Evolutionary conservation across 169 alveolate genomes (phyloP).

Genomic region (Amoebophrya sp.): DNA sequence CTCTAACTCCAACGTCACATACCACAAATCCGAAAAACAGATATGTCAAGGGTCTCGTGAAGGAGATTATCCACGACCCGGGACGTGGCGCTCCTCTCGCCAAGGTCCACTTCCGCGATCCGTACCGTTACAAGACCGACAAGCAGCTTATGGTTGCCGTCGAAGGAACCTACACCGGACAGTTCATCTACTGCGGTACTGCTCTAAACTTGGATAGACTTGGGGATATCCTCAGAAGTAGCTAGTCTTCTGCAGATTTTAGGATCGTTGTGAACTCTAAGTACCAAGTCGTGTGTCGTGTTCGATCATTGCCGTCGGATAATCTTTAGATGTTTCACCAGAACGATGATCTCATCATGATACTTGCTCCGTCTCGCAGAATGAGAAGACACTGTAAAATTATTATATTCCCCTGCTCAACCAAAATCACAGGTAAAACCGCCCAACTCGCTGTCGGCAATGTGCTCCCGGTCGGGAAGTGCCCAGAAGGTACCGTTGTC

Average conservation of each 20-base stretch:
- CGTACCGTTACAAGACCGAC: conserved; percentile 86
- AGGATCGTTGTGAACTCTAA: no score
- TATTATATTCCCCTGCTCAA: background rate
- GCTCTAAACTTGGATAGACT: no score
- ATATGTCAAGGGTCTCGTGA: conserved; percentile 88
- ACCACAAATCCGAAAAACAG: no score
- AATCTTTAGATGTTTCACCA: no score
- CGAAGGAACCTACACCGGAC: conserved; percentile 98
- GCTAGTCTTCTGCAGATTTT: no score
- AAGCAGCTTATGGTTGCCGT: conserved; percentile 94
- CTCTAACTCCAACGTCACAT: no score
- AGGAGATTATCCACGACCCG: conserved; percentile 95
- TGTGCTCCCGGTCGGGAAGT: conserved; percentile 88
- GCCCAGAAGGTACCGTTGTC: conserved; percentile 98
- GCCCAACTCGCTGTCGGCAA: conserved; percentile 94
- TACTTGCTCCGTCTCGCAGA: background rate
- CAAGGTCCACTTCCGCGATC: conserved; percentile 88
- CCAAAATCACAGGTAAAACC: conserved; percentile 50
- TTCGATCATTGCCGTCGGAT: no score
- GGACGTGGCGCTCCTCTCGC: conserved; percentile 99
- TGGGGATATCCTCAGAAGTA: no score
- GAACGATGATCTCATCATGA: no score
- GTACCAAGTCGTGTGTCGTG: no score
- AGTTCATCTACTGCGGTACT: conserved; percentile 94
- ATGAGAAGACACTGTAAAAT: background rate